Conservation (phyloP, 768 basidiomycete genomes). For the Piloderma croceum region DNA sequence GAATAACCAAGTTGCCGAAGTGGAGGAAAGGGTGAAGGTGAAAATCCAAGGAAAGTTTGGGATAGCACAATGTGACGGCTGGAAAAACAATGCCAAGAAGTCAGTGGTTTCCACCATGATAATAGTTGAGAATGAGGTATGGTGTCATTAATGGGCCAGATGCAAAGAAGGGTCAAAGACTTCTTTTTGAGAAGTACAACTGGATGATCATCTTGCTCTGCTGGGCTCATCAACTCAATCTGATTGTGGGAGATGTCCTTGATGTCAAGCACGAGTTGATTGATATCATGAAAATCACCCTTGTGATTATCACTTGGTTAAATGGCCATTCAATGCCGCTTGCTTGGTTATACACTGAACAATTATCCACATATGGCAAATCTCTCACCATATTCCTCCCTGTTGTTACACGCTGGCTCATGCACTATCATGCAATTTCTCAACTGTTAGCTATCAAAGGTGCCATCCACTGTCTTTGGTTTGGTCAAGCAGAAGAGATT, state of each 20-base stretch:
- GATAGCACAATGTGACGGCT: too few species aligned
- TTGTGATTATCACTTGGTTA: slow-evolving; percentile 26
- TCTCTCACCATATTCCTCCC: slow-evolving; percentile 10
- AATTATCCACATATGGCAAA: slow-evolving; percentile 5
- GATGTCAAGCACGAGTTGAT: slow-evolving; percentile 11
- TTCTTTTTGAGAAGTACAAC: slow-evolving; percentile 5
- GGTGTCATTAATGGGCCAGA: slow-evolving; percentile 22
- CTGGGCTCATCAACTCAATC: slow-evolving; percentile 23
- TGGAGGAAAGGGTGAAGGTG: too few species aligned
- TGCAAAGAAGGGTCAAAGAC: slow-evolving; percentile 16
- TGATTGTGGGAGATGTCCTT: slow-evolving; percentile 27
- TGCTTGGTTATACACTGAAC: slow-evolving; percentile 9
- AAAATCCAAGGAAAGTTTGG: too few species aligned
- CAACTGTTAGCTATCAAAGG: slow-evolving; percentile 13
- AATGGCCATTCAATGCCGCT: slow-evolving; percentile 21
- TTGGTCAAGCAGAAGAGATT: too few species aligned
- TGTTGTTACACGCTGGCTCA: slow-evolving; percentile 18
- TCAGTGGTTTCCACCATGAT: too few species aligned
- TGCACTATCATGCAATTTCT: slow-evolving; percentile 14
- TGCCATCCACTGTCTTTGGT: neutral
- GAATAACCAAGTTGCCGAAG: too few species aligned
- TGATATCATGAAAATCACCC: slow-evolving; percentile 9
- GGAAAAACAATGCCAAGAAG: too few species aligned
- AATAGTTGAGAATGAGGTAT: too few species aligned
- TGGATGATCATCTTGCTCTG: slow-evolving; percentile 17